These are phyloP conservation scores for Thermochaetoides dissita DNA, from an alignment of 2,329 filamentous ascomycete genomes.

Conservation along the genomic window DNA sequence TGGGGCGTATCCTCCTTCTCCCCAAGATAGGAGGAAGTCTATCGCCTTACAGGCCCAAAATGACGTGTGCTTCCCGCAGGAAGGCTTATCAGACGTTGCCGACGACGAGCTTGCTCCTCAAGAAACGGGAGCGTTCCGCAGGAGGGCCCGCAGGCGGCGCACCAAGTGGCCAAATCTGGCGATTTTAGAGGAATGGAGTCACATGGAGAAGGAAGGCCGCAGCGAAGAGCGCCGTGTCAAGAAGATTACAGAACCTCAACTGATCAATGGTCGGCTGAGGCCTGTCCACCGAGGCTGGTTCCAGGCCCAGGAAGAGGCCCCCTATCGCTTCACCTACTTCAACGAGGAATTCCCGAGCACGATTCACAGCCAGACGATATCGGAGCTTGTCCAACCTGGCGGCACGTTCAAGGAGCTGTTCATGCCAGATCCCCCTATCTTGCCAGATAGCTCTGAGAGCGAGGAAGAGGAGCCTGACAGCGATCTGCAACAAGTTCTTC, in stretches of 20 bases:
- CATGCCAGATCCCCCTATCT: constrained; percentile 65
- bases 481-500: constrained; percentile 12
- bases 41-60: constrained; percentile 56
- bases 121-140: constrained; percentile 19
- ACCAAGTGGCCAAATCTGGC: constrained; percentile 76
- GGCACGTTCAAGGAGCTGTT: constrained; percentile 78
- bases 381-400: constrained; percentile 76
- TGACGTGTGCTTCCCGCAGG: constrained; percentile 84
- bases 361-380: constrained; percentile 90
- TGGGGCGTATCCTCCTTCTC: constrained; percentile 21
- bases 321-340: constrained; percentile 96
- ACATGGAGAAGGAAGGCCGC: constrained; percentile 75
- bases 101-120: constrained; percentile 55
- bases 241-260: constrained; percentile 83
- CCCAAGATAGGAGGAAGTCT: constrained; percentile 38
- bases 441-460: constrained; percentile 57
- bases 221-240: constrained; percentile 74
- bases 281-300: constrained; percentile 74
- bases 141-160: constrained; percentile 42
- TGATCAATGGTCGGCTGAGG: constrained; percentile 77
- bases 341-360: constrained; percentile 94
- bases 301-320: constrained; percentile 72
- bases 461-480: constrained; percentile 37
- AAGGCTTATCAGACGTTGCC: constrained; percentile 63
- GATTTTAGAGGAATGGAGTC: constrained; percentile 77